Evolutionary conservation across 2,329 filamentous ascomycete species (phyloP), one percentile per base, ranked within the genome.

Genomic region (Chalaropsis ovoidea): DNA sequence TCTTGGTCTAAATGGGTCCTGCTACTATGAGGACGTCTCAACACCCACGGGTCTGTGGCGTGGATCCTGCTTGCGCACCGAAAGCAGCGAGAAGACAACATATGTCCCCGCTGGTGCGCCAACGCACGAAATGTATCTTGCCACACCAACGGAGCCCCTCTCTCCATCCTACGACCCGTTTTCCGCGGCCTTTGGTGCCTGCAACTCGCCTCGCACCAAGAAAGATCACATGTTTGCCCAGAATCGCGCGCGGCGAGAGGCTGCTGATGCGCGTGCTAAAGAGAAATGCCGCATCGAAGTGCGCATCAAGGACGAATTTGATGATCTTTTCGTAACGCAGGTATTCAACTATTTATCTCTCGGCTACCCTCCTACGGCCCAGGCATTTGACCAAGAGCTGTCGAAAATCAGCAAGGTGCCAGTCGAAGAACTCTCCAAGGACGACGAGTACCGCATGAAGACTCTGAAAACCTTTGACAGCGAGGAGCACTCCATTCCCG

Each of bases 281-380:
- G 80, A 82, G 69, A 81, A 81, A 72, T 77, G 74, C 5, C 75
- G 76, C 13, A 78, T 76, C 17, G 80, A 83, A 70, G 75, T 75
- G 1, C 79, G 80, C 70, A 82, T 85, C 67, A 72, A 76, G 3
- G 75, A 76, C 63, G 91, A 96, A 74, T 95, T 94, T 71, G 80
- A 86, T 68, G 90, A 96, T 73, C 80, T 80, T 2, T 96, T 96
- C 73, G 85, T 96, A 65, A 96, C 92, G 0, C 93, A 97, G 75
- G 92, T 97, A 7, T 97, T 95, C 80, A 96, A 97, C 75, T 97
- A 97, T 75, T 81, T 97, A 17, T 95, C 90, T 0, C 81, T 97
- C 4, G 93, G 93, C 4, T 96, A 96, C 74, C 92, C 93, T 2
- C 86, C 89, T 42, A 85, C 91, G 71, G 93, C 92, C 11, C 84